Conservation (phyloP, 139 green algal species). For the Chlorella sp. region DNA sequence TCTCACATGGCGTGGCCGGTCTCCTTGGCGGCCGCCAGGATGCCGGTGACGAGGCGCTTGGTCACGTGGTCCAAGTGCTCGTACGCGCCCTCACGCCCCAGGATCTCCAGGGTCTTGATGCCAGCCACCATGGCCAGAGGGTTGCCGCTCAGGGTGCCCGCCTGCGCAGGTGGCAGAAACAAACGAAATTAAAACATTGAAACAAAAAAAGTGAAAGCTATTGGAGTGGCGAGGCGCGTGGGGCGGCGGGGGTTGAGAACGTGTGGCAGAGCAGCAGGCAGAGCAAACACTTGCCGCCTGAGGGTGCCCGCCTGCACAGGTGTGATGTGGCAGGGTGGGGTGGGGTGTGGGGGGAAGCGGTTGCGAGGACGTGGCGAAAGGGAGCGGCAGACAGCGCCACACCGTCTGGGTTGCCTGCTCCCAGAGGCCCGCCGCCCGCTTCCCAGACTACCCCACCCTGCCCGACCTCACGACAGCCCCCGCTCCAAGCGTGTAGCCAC, state of each 20-base stretch:
- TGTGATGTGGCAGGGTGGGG: not conserved
- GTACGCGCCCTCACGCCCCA: slow-evolving; percentile 87
- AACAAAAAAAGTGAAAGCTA: too few species aligned
- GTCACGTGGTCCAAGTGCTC: slow-evolving; percentile 94
- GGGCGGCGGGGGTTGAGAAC: not conserved
- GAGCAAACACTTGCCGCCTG: slow-evolving; percentile 45
- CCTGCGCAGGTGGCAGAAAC: not conserved
- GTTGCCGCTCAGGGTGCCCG: slow-evolving; percentile 96
- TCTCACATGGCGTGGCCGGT: slow-evolving; percentile 79
- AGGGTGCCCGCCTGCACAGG: slow-evolving; percentile 78
- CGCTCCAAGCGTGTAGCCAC: too few species aligned
- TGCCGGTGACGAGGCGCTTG: slow-evolving; percentile 87
- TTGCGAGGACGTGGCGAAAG: not conserved
- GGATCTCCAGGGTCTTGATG: slow-evolving; percentile 99
- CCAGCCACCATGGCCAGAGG: slow-evolving; percentile 98
- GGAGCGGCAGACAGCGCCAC: too few species aligned
- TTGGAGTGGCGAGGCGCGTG: not conserved
- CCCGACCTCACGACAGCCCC: too few species aligned
- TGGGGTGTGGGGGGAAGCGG: not conserved
- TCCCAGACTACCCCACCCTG: too few species aligned
- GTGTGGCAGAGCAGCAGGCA: not conserved
- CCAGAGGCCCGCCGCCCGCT: too few species aligned
- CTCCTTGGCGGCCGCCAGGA: slow-evolving; percentile 86
- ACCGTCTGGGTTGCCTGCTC: too few species aligned
- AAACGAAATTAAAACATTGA: too few species aligned